Evolutionary conservation across 345 rosid species (phyloP).

Genomic region (Boechera divaricarpa): DNA sequence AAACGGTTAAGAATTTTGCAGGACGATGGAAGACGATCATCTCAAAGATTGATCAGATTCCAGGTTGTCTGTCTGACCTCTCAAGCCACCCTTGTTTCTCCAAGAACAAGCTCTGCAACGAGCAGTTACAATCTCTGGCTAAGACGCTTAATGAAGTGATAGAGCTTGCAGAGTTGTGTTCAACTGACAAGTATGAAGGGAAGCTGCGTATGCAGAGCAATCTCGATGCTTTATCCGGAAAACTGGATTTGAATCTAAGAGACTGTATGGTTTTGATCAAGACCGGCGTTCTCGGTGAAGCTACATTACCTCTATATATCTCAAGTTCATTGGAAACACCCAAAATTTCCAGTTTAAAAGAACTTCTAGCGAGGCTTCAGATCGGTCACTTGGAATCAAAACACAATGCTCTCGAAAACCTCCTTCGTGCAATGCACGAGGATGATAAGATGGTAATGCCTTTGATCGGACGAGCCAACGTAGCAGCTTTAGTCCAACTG

Average conservation of each 20-base stretch:
- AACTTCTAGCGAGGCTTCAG: conserved; percentile 89
- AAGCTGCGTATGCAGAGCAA: conserved; percentile 94
- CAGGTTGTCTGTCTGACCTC: conserved; percentile 70
- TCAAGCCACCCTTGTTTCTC: conserved; percentile 96
- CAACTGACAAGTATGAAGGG: conserved; percentile 71
- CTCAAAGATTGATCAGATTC: conserved; percentile 83
- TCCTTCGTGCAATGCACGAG: conserved; percentile 75
- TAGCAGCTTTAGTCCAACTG: conserved; percentile 75
- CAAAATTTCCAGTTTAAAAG: conserved; percentile 55
- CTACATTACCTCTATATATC: conserved; percentile 61
- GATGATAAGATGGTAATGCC: conserved; percentile 73
- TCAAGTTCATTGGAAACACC: conserved; percentile 57
- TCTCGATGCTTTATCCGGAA: conserved; percentile 81
- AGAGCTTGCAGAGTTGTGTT: conserved; percentile 67
- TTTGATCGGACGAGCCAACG: conserved; percentile 71
- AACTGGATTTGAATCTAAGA: conserved; percentile 76
- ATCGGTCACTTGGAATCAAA: conserved; percentile 94
- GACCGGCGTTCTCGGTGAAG: conserved; percentile 92
- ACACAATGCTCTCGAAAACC: conserved; percentile 76
- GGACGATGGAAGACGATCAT: conserved; percentile 83
- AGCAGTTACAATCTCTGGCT: conserved; percentile 82
- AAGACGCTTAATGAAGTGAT: conserved; percentile 60
- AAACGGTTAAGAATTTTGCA: conserved; percentile 65
- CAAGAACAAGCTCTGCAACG: conserved; percentile 84
- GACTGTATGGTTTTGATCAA: conserved; percentile 88